Conservation (phyloP, 768 basidiomycete species). For the Kwoniella bestiolae region DNA sequence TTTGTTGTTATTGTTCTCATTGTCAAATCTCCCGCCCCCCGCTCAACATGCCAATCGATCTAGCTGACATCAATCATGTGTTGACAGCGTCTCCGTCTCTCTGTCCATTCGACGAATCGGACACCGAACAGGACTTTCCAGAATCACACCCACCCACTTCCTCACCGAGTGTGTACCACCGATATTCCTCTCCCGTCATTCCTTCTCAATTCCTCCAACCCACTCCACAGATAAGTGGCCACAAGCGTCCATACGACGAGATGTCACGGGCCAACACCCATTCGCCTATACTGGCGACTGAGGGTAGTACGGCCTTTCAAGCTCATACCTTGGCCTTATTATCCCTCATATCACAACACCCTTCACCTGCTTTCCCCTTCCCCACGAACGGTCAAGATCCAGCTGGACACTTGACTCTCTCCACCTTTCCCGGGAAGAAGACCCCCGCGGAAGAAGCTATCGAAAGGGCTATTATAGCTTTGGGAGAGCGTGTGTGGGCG, state of each 20-base stretch:
- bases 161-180: background rate
- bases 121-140: background rate
- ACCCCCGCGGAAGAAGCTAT: slow-evolving; percentile 43
- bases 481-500: slow-evolving; percentile 40
- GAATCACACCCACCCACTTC: background rate
- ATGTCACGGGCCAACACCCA: slow-evolving; percentile 20
- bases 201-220: slow-evolving; percentile 13
- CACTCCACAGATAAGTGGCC: slow-evolving; percentile 7
- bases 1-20: no score
- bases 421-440: slow-evolving; percentile 36
- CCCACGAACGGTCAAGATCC: slow-evolving; percentile 25
- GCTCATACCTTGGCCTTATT: slow-evolving; percentile 41
- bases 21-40: no score
- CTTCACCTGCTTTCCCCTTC: slow-evolving; percentile 50
- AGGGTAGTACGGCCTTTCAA: slow-evolving; percentile 34
- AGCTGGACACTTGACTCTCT: slow-evolving; percentile 6
- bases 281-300: slow-evolving; percentile 24
- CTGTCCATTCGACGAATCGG: background rate
- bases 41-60: slow-evolving; percentile 6
- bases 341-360: slow-evolving; percentile 39
- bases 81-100: slow-evolving; percentile 7
- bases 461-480: slow-evolving; percentile 40
- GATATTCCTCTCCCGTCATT: slow-evolving; percentile 3
- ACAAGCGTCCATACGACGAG: slow-evolving; percentile 15
- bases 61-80: slow-evolving; percentile 11